Base-by-base conservation (phyloP, 805 yeast species). In the Zygoascus tannicola region DNA sequence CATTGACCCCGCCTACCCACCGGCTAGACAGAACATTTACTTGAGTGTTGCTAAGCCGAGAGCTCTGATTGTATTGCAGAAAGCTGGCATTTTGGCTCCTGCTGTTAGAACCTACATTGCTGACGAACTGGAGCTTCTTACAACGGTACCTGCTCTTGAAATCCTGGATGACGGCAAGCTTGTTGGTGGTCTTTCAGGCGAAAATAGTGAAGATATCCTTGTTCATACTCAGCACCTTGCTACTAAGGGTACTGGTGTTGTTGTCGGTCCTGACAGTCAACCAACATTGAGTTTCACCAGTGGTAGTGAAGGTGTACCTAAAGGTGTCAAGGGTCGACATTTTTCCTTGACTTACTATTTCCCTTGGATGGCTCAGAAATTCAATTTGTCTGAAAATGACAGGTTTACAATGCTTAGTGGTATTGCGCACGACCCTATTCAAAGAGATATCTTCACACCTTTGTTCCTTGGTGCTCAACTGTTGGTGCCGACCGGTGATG, bases 351-450 rank as follows among this genome's bases (percentile, higher is more conserved):
- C 98, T 2, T 92, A 92, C 69, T 92, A 92, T 67, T 92, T 92
- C 75, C 95, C 95, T 32, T 92, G 99, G 99, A 92, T 92, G 99
- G 73, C 97, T 16, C 65, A 85, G 63, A 75, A 81, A 37, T 92
- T 92, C 57, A 77, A 80, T 28, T 73, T 92, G 33, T 73, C 83
- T 35, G 81, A 75, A 44, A 73, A 78, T 30, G 98, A 94, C 64
- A 82, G 72, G 58, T 92, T 92, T 69, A 92, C 99, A 18, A 92
- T 92, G 99, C 74, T 92, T 49, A 84, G 95, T 5, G 99, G 99
- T 58, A 92, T 92, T 62, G 99, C 99, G 0, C 99, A 92, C 63
- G 99, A 92, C 65, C 99, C 99, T 10, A 90, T 92, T 50, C 99
- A 92, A 70, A 82, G 99, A 71, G 99, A 92, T 65, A 92, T 92